phyloP scores from a whole-genome alignment of 441 rosid genomes.

The Raphanus hybrid region DNA sequence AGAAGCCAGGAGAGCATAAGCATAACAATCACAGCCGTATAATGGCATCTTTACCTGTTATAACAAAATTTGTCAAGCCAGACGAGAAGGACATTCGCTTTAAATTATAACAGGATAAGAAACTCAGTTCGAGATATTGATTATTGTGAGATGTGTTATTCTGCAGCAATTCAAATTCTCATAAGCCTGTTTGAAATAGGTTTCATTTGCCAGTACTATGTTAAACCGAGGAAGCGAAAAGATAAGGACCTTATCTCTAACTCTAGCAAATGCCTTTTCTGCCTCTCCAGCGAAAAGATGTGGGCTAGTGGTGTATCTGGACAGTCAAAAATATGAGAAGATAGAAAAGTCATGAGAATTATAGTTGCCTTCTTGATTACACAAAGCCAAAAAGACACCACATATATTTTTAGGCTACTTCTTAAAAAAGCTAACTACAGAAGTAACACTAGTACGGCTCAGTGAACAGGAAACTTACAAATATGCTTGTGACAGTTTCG shows the following conservation, averaged over 20 bases:
- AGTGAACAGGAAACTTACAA: conserved; percentile 58
- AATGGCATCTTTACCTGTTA: conserved; percentile 86
- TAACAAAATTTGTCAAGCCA: conserved; percentile 24
- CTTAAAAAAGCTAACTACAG: conserved; percentile 18
- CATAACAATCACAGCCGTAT: conserved; percentile 98
- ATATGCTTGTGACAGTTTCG: conserved; percentile 75
- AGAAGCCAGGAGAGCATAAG: conserved; percentile 95
- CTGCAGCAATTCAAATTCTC: conserved; percentile 5
- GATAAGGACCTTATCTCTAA: conserved; percentile 74
- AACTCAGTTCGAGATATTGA: conserved; percentile 21
- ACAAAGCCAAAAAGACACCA: neutral
- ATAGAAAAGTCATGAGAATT: conserved; percentile 14
- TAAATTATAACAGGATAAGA: conserved; percentile 7
- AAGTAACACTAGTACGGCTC: neutral
- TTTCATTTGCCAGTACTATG: neutral
- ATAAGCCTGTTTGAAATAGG: neutral
- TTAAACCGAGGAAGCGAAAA: conserved; percentile 15
- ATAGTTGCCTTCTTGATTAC: conserved; percentile 14
- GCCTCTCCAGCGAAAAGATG: conserved; percentile 86
- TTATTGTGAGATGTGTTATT: neutral
- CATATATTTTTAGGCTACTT: conserved; percentile 1
- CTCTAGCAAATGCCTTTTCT: conserved; percentile 82
- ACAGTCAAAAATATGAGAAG: conserved; percentile 14
- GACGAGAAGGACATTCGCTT: conserved; percentile 7
- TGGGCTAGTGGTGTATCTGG: conserved; percentile 95